Conservation (phyloP, 2,329 filamentous ascomycete genomes). For the Colletotrichum graminicola region DNA sequence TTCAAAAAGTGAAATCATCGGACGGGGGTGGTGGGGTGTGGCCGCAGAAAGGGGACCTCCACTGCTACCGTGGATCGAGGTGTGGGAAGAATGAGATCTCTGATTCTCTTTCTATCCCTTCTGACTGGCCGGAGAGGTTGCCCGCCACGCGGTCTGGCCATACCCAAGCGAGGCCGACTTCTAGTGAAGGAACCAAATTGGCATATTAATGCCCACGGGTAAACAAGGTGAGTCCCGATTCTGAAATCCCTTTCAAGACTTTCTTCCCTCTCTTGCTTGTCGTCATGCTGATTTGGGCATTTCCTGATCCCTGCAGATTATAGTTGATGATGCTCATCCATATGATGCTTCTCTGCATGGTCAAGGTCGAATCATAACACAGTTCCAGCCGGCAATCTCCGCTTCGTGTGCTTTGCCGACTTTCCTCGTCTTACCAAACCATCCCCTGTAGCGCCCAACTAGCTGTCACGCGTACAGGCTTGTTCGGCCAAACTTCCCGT, state of each 20-base stretch:
- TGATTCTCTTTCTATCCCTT: slow-evolving; percentile 22
- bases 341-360: slow-evolving; percentile 3
- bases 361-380: slow-evolving; percentile 1
- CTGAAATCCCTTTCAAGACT: background rate
- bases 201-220: background rate
- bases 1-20: slow-evolving; percentile 33
- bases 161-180: slow-evolving; percentile 3
- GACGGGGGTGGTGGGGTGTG: slow-evolving; percentile 28
- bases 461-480: background rate
- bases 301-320: background rate
- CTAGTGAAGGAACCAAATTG: background rate
- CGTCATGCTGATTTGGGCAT: background rate
- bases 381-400: slow-evolving; percentile 19
- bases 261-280: background rate
- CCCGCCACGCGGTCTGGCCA: slow-evolving; percentile 23
- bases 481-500: background rate
- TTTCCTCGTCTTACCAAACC: slow-evolving; percentile 1
- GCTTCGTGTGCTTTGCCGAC: slow-evolving; percentile 3
- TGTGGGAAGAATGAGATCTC: slow-evolving; percentile 38
- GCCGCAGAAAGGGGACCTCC: slow-evolving; percentile 26
- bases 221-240: background rate
- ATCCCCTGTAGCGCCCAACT: background rate
- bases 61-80: slow-evolving; percentile 41
- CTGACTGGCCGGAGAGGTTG: slow-evolving; percentile 19
- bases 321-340: background rate